Percentiles rank a stretch among this genome's conserved stretches.
Evolutionary conservation across 306 rosid genomes (phyloP).

Genomic region (Heteromeles arbutifolia): DNA sequence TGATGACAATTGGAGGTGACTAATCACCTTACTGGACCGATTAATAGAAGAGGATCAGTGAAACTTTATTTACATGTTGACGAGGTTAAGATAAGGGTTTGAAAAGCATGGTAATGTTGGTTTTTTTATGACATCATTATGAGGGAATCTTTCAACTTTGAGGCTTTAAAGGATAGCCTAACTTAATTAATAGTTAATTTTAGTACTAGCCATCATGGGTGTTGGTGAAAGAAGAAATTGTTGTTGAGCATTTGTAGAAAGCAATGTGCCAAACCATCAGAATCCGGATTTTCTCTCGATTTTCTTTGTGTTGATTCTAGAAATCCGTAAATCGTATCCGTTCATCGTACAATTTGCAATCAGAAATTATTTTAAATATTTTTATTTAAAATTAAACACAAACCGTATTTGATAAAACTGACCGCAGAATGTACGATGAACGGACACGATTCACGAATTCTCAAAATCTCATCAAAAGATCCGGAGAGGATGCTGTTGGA

Average conservation of each 20-base stretch:
- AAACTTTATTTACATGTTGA: background rate
- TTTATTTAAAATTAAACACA: no score
- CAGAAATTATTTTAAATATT: no score
- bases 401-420: no score
- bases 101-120: background rate
- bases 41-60: background rate
- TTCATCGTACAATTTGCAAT: no score
- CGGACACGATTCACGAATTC: fast-evolving
- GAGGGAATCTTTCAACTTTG: background rate
- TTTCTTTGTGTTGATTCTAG: no score
- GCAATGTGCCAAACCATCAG: background rate
- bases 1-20: no score
- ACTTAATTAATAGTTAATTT: background rate
- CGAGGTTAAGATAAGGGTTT: background rate
- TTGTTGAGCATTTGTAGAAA: background rate
- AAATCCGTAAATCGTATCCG: fast-evolving
- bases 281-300: no score
- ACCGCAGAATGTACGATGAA: fast-evolving
- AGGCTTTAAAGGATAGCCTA: background rate
- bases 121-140: background rate
- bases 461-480: fast-evolving
- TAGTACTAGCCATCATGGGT: background rate
- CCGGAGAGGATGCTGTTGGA: no score
- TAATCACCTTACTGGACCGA: background rate
- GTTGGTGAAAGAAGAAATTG: background rate